These are phyloP conservation scores for Fraxinus paxiana DNA, from an alignment of 305 asterid genomes.

Conservation along the genomic window DNA sequence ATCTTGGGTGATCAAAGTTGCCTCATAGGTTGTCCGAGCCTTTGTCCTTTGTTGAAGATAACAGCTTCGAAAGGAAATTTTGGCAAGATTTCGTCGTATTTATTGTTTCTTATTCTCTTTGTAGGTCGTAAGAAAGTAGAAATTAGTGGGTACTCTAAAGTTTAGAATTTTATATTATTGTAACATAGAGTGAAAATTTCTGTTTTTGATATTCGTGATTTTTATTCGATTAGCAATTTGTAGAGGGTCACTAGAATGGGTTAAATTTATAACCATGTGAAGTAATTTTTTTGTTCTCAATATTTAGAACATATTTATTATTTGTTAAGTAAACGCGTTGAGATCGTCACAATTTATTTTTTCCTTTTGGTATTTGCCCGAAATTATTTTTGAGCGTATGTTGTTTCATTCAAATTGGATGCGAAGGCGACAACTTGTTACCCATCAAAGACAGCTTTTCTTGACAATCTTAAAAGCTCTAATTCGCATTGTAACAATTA, in stretches of 20 bases:
- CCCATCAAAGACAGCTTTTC: background rate
- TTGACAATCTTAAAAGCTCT: background rate
- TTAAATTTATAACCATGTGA: background rate
- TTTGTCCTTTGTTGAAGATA: background rate
- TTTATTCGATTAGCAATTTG: background rate
- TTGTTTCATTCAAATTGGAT: background rate
- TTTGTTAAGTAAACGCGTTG: background rate
- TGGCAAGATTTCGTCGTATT: background rate
- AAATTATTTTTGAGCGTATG: background rate
- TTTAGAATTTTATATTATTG: background rate
- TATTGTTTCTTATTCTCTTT: no score
- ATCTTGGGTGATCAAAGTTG: background rate
- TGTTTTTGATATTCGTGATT: no score
- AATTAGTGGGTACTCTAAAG: background rate
- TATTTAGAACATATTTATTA: background rate
- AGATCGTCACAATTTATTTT: background rate
- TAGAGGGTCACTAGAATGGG: background rate
- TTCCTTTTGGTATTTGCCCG: background rate
- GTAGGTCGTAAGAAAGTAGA: background rate
- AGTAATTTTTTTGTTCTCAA: background rate
- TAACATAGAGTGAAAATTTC: background rate
- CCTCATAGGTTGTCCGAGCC: background rate
- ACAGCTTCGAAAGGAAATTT: background rate
- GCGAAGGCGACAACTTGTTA: background rate
- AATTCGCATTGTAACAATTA: background rate